A percentile compares a stretch with the other conserved stretches of the same genome.
Evolutionary conservation across 345 rosid species (phyloP).

Genomic region (Anacardium occidentale): DNA sequence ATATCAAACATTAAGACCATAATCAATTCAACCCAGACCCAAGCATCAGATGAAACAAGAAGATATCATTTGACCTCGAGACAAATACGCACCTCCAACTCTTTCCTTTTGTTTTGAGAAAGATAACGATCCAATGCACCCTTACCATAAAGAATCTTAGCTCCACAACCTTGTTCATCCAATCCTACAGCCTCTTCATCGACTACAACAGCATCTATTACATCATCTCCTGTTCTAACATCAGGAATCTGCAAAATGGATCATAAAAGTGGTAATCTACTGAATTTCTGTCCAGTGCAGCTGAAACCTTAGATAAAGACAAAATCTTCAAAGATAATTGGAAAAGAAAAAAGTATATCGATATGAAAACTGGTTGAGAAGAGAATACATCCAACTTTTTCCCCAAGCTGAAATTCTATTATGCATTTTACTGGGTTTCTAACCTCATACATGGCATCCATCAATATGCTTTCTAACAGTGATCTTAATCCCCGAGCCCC

Average conservation of each 20-base stretch:
- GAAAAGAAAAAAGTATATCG: too few relatives aligned
- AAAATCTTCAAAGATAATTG: not conserved
- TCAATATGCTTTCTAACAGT: conserved; percentile 78
- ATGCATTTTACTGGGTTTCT: too few relatives aligned
- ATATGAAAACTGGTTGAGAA: not conserved
- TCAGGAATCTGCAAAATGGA: conserved; percentile 73
- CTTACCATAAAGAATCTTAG: conserved; percentile 80
- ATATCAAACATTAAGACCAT: too few relatives aligned
- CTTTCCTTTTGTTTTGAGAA: conserved; percentile 45
- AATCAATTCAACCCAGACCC: not conserved
- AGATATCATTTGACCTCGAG: not conserved
- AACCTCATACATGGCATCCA: conserved; percentile 96
- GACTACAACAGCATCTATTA: conserved; percentile 87
- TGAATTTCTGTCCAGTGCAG: not conserved
- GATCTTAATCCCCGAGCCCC: conserved; percentile 95
- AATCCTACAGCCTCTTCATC: conserved; percentile 76
- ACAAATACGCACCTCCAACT: conserved; percentile 28
- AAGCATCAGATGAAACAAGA: too few relatives aligned
- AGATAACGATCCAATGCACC: conserved; percentile 74
- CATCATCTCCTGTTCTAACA: conserved; percentile 55
- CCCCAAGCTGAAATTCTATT: not conserved
- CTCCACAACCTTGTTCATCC: conserved; percentile 57
- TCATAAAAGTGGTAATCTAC: not conserved
- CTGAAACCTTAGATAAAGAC: not conserved
- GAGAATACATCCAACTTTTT: not conserved